phyloP scores from a whole-genome alignment of 2,329 filamentous ascomycete genomes.

The Colletotrichum sp. region DNA sequence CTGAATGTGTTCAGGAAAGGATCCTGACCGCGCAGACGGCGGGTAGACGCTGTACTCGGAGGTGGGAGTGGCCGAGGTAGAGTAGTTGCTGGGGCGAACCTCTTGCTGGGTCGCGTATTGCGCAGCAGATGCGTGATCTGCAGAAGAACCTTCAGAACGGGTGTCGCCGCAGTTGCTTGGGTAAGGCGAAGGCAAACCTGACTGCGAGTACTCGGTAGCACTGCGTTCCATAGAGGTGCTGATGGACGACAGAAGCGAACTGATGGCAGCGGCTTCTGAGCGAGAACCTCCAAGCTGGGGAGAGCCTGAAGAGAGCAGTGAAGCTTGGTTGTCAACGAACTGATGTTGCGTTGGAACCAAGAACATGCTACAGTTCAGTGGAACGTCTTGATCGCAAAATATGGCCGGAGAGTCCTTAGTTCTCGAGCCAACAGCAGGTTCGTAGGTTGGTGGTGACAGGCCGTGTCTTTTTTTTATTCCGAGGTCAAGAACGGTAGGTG shows the following conservation, averaged over 20 bases:
- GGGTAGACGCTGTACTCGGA: constrained; percentile 88
- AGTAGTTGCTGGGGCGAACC: constrained; percentile 73
- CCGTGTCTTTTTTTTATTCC: constrained; percentile 5
- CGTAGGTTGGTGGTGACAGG: constrained; percentile 15
- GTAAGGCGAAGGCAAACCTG: constrained; percentile 83
- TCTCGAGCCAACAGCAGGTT: constrained; percentile 30
- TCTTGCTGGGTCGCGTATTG: constrained; percentile 87
- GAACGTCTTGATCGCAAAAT: constrained; percentile 16
- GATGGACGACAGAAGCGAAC: constrained; percentile 32
- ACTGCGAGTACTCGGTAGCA: constrained; percentile 81
- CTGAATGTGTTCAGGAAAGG: constrained; percentile 87
- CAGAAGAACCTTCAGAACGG: constrained; percentile 83
- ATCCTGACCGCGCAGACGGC: constrained; percentile 76
- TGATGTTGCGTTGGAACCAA: constrained; percentile 36
- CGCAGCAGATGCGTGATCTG: constrained; percentile 94
- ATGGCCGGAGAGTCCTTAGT: constrained; percentile 34
- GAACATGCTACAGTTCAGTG: constrained; percentile 37
- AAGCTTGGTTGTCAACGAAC: constrained; percentile 34
- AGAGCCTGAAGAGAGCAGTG: constrained; percentile 30
- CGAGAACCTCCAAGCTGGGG: constrained; percentile 28
- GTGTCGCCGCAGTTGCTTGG: constrained; percentile 68
- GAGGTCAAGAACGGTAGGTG: background rate
- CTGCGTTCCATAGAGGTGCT: constrained; percentile 61
- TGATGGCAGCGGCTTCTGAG: constrained; percentile 31
- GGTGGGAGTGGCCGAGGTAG: constrained; percentile 81